Evolutionary conservation across 371 early-diverging fungal genomes (phyloP), one percentile per base, ranked within the genome.

Genomic region (Haplosporangium sp.): DNA sequence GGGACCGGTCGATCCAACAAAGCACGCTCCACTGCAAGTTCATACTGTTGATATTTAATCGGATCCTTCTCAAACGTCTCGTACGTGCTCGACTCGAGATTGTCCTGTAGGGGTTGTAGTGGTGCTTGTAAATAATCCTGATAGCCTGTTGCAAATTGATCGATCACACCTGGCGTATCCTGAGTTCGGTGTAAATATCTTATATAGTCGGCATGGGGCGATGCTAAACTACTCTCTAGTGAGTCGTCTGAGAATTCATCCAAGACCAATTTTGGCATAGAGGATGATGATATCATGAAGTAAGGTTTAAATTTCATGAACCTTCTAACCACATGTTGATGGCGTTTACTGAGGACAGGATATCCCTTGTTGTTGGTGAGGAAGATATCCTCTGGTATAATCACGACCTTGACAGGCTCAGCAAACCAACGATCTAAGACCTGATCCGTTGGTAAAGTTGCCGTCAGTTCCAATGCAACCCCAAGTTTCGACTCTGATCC

Each of bases 11-110:
- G 67, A 70, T 79, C 71, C 47, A 44, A 60, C 1, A 66, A 48
- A n/a, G 75, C 82, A 27, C 69, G 56, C 50, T 76, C 72, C 65
- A 89, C 71, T 63, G 90, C 94, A 69, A 91, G 77, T 76, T 97
- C 96, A 82, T 98, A 98, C 72, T 91, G 90, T 63, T 89, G 89
- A 84, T 98, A 98, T 78, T 97, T 98, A 63, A 95, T 88, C 6
- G 94, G 94, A 82, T 96, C 96, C 65, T 91, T 92, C 82, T 97
- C 97, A 85, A 97, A 98, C 0, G 94, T 94, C 79, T 95, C 96
- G 76, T 98, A 98, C 0, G 96, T 97, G 13, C 89, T 91, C 13
- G 96, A 94, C 61, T 95, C 96, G 48, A 98, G 88, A 71, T 98
- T 94, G 72, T 97, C 96, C 93, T 95, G 95, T 40, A 98, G 86